phyloP scores from a whole-genome alignment of 345 rosid genomes.

The Eucalyptus curtisii region DNA sequence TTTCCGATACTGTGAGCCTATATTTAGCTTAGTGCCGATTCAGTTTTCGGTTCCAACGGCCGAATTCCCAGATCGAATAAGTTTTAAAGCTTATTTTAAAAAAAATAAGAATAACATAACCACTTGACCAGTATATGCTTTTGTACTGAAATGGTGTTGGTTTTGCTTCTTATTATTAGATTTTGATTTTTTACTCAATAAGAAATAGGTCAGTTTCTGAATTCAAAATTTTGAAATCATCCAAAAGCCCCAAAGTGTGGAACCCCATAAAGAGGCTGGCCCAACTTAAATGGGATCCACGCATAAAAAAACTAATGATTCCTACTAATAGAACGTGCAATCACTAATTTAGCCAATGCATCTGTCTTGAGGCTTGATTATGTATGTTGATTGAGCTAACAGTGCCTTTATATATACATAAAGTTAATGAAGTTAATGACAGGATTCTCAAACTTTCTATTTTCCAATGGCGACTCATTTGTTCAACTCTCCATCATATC shows the following conservation, averaged over 20 bases:
- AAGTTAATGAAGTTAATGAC: too few relatives aligned
- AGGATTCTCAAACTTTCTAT: not conserved
- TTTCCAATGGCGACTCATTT: not conserved
- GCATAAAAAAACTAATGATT: not conserved
- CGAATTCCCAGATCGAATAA: accelerated
- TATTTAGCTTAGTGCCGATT: accelerated
- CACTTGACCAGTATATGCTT: not conserved
- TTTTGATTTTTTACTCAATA: not conserved
- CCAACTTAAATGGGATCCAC: too few relatives aligned
- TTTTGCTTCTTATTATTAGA: not conserved
- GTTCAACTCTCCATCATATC: not conserved
- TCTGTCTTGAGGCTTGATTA: too few relatives aligned
- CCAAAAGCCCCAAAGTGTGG: too few relatives aligned
- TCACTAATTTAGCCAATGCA: not conserved
- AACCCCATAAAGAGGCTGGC: too few relatives aligned
- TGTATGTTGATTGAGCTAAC: not conserved
- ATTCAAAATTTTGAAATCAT: too few relatives aligned
- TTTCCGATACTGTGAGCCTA: accelerated
- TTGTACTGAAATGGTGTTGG: accelerated
- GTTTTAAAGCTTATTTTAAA: not conserved
- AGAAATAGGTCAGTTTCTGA: accelerated
- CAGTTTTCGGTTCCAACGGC: accelerated
- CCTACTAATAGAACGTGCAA: not conserved
- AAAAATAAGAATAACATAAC: too few relatives aligned
- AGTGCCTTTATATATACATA: too few relatives aligned